Base-by-base conservation (phyloP, 78 protist genomes). In the Dictyostelium discoideum region DNA sequence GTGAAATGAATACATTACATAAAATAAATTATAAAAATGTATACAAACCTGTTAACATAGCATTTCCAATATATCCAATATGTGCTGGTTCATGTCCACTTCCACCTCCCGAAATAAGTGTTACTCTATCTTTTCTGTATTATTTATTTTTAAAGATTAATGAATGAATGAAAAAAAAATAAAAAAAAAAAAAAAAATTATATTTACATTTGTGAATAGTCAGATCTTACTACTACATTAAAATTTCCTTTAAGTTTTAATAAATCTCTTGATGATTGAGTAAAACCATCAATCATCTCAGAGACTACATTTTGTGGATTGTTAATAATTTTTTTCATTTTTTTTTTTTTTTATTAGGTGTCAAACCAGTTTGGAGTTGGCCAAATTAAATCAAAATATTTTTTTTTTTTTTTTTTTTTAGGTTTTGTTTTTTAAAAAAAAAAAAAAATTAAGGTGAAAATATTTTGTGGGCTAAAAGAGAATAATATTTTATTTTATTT, bases 81-180 rank as follows among this genome's bases (percentile, higher is more conserved):
- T 93, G 97, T 13, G 85, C 39, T 3, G 98, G 98, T 67, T 97
- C 97, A 90, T 97, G 98, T 20, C 98, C 98, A 13, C 76, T 24
- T 16, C 98, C 98, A 57, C 98, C 98, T 5, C 98, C 98, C 2
- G 79, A 24, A n/a, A 94, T 46, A n/a, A 94, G 73, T 69, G 26
- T 10, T 60, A 81, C 83, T 50, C 40, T 69, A 29, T 57, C 87
- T n/a, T 83, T 76, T 16, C 65, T 10, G 37, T 20, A 40, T 10
- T 67, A 78, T 29, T 24, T 37, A 29, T 13, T 39, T 20, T 39
- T 20, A 42, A 32, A 32, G 37, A 32, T 32, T 32, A 32, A 32
- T 32, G 37, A 32, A 32, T 32, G 37, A 32, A 32, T 32, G 54
- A 10, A 20, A 3, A 29, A 32, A n/a, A 29, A 50, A 18, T 10